Base-by-base conservation (phyloP, 495 filamentous ascomycete species). In the Neurospora intermedia region DNA sequence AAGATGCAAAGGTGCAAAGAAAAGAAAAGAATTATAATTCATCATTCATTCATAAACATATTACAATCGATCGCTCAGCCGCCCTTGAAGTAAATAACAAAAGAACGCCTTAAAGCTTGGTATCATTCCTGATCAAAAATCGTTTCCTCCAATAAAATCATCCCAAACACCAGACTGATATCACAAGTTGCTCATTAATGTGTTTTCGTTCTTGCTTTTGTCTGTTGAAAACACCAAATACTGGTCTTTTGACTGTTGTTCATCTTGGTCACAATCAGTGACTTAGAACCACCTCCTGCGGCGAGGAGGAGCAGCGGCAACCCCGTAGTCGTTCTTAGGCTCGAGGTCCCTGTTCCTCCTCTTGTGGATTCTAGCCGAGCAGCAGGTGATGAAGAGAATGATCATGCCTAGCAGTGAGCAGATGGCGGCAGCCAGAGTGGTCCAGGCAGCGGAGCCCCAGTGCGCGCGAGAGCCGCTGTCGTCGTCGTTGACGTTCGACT, bases 351-450 rank as follows among this genome's bases (percentile, higher is more conserved):
- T 62, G 54, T 66, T 66, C n/a, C 73, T 70, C 39, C 70, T 69
- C 42, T 76, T 75, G 70, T 82, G 79, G 69, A 83, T 41, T n/a
- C 84, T 71, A 0, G 78, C 79, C 23, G 79, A 82, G 81, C 82
- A 89, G 83, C 88, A 90, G 6, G 87, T 87, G 73, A 89, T 84
- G 75, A 90, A 84, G 18, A 90, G 84, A 27, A 89, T 75, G 69
- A 89, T 71, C 13, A 86, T 86, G 8, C 81, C 88, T 6, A 90
- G 39, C 70, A 89, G 81, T 40, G 86, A 82, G 69, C 83, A 82
- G 41, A 89, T 80, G 70, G 87, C 86, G 3, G 84, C 79, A 11
- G 79, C 87, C 6, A 89, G 77, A 2, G 81, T 76, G 0, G 83
- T 85, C 88, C 88, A 89, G 27, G 85, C 82, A 9, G 82, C 88